These are phyloP conservation scores for Arabidopsis lyrata DNA, from an alignment of 441 rosid genomes.

Conservation along the genomic window DNA sequence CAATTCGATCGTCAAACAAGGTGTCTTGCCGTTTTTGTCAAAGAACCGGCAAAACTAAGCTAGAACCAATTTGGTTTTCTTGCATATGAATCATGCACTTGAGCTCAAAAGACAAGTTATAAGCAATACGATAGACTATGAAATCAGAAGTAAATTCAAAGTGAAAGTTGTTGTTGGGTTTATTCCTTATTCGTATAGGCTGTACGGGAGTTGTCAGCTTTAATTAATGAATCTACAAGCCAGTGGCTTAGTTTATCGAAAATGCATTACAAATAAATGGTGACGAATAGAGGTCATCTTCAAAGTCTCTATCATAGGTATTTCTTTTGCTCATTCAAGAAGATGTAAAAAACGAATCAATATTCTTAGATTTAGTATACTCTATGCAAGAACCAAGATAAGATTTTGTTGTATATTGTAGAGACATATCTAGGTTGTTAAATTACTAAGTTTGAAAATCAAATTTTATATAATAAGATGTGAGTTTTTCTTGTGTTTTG, in stretches of 20 bases:
- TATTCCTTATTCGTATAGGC: constrained; percentile 73
- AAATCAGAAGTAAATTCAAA: constrained; percentile 65
- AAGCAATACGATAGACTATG: constrained; percentile 62
- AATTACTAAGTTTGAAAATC: no score
- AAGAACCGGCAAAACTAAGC: constrained; percentile 58
- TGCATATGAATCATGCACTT: constrained; percentile 61
- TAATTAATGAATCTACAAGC: constrained; percentile 73
- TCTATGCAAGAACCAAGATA: constrained; percentile 30
- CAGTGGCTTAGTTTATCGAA: constrained; percentile 62
- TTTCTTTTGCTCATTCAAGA: constrained; percentile 1
- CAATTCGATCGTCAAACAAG: constrained; percentile 63
- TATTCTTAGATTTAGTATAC: constrained; percentile 4
- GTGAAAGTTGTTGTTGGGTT: constrained; percentile 76
- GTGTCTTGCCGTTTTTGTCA: constrained; percentile 69
- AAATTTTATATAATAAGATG: no score
- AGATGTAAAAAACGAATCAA: constrained; percentile 31
- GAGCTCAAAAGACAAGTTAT: constrained; percentile 76
- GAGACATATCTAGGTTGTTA: no score
- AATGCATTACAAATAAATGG: constrained; percentile 69
- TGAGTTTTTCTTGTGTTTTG: no score
- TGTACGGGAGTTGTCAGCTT: constrained; percentile 74
- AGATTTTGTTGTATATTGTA: constrained; percentile 34
- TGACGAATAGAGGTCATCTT: constrained; percentile 26
- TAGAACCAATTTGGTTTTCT: constrained; percentile 65
- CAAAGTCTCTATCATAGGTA: constrained; percentile 12